These are phyloP conservation scores for Holtermanniella nyarrowii DNA, from an alignment of 768 basidiomycete species.

Conservation along the genomic window DNA sequence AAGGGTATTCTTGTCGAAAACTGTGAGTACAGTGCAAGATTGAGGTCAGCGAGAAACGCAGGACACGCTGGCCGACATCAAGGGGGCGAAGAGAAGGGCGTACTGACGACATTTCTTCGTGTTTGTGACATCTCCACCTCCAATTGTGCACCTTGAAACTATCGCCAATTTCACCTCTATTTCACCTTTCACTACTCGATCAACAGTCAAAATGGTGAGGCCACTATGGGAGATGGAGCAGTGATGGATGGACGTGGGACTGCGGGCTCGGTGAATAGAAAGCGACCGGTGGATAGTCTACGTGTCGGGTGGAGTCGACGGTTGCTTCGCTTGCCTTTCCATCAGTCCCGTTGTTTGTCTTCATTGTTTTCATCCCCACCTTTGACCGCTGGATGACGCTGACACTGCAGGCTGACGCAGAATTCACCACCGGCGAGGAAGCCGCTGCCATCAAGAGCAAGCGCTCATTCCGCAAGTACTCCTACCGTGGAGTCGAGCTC, in stretches of 20 bases:
- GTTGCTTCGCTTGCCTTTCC: not conserved
- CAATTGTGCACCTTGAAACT: not conserved
- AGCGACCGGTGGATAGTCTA: not conserved
- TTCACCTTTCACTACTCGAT: not conserved
- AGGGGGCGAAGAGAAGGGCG: not conserved
- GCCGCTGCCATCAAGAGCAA: slow-evolving; percentile 98
- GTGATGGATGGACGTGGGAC: too few relatives aligned
- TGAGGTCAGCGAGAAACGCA: not conserved
- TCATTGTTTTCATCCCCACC: not conserved
- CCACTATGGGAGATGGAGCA: not conserved
- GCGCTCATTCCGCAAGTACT: slow-evolving; percentile 97
- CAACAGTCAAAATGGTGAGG: not conserved
- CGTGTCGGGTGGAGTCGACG: not conserved
- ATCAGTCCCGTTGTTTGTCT: not conserved
- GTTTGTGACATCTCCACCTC: not conserved
- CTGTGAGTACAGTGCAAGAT: not conserved
- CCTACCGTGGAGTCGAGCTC: slow-evolving; percentile 95
- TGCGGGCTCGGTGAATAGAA: too few relatives aligned
- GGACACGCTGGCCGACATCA: not conserved
- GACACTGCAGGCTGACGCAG: slow-evolving; percentile 65
- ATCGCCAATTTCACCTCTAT: not conserved
- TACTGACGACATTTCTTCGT: not conserved
- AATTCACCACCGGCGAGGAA: slow-evolving; percentile 77
- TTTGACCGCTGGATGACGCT: not conserved
- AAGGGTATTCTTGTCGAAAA: not conserved